A percentile compares a stretch with the other conserved stretches of the same genome.
Evolutionary conservation across 2,329 filamentous ascomycete species (phyloP).

Genomic region (Onygenales sp.): DNA sequence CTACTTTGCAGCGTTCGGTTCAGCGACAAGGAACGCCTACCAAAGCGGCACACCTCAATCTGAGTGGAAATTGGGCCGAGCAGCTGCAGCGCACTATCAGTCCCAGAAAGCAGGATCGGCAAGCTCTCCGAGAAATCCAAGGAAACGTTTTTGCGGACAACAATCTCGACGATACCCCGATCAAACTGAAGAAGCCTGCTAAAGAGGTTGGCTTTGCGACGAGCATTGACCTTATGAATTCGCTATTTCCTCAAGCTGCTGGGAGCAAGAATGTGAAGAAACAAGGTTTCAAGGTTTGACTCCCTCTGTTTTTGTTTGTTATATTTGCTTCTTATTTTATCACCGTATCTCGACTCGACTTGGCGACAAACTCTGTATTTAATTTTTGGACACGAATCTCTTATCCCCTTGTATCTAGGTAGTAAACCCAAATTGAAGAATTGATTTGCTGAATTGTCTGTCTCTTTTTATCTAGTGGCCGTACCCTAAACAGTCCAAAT

Average conservation of each 20-base stretch:
- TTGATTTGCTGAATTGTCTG: constrained; percentile 29
- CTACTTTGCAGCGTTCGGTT: constrained; percentile 10
- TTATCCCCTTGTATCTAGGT: constrained; percentile 12
- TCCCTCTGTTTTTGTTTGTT: constrained; percentile 31
- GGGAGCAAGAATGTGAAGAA: constrained; percentile 46
- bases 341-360: constrained; percentile 12
- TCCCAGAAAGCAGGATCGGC: constrained; percentile 82
- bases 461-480: constrained; percentile 58
- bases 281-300: constrained; percentile 84
- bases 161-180: constrained; percentile 27
- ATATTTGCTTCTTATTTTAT: constrained; percentile 31
- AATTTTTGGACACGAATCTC: constrained; percentile 2
- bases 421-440: constrained; percentile 27
- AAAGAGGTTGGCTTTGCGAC: constrained; percentile 61
- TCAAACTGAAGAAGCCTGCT: constrained; percentile 13
- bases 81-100: constrained; percentile 91
- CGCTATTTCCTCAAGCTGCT: constrained; percentile 63
- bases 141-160: constrained; percentile 46
- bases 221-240: constrained; percentile 94
- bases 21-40: constrained; percentile 35
- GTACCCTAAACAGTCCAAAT: constrained; percentile 69
- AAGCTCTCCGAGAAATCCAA: constrained; percentile 58
- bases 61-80: constrained; percentile 82
- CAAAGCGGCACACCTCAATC: constrained; percentile 41
- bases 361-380: constrained; percentile 13